Percentiles rank a stretch among this genome's conserved stretches.
Conservation (phyloP, 306 rosid genomes). For the Castanopsis chinensis region DNA sequence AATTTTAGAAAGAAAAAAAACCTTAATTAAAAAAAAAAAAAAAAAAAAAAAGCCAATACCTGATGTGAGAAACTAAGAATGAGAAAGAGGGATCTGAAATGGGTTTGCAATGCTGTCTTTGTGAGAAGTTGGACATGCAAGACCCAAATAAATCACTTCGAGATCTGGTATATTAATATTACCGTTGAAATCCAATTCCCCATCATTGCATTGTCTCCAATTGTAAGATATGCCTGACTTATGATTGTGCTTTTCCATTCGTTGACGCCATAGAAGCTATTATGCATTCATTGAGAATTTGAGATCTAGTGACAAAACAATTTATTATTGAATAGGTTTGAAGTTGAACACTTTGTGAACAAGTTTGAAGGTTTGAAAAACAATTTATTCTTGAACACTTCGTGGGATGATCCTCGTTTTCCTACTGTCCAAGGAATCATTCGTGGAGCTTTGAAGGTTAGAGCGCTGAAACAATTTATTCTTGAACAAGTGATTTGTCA, state of each 20-base stretch:
- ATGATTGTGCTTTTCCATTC: slow-evolving; percentile 89
- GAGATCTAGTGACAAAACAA: slow-evolving; percentile 82
- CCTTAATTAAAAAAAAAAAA: no score
- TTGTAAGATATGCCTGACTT: slow-evolving; percentile 87
- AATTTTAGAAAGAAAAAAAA: no score
- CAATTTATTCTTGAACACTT: slow-evolving; percentile 38
- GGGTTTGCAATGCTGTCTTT: slow-evolving; percentile 83
- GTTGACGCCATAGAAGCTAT: slow-evolving; percentile 83
- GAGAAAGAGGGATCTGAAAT: slow-evolving; percentile 48
- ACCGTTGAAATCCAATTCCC: slow-evolving; percentile 82
- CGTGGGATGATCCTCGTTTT: slow-evolving; percentile 95
- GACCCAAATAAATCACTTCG: slow-evolving; percentile 87
- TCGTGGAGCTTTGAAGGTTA: slow-evolving; percentile 81
- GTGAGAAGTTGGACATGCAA: slow-evolving; percentile 93
- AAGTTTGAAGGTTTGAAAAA: no score
- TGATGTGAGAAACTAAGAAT: no score
- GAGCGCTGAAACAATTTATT: slow-evolving; percentile 80
- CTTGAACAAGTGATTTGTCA: slow-evolving; percentile 70
- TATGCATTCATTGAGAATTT: slow-evolving; percentile 73
- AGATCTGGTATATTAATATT: slow-evolving; percentile 73
- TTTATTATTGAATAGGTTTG: slow-evolving; percentile 27
- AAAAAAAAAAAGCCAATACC: no score
- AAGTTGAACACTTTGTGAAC: no score
- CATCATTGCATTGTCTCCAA: slow-evolving; percentile 92
- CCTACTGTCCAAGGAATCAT: slow-evolving; percentile 96